A percentile compares a stretch with the other conserved stretches of the same genome.
phyloP scores from a whole-genome alignment of 768 basidiomycete genomes.

The Mycena rebaudengoi region DNA sequence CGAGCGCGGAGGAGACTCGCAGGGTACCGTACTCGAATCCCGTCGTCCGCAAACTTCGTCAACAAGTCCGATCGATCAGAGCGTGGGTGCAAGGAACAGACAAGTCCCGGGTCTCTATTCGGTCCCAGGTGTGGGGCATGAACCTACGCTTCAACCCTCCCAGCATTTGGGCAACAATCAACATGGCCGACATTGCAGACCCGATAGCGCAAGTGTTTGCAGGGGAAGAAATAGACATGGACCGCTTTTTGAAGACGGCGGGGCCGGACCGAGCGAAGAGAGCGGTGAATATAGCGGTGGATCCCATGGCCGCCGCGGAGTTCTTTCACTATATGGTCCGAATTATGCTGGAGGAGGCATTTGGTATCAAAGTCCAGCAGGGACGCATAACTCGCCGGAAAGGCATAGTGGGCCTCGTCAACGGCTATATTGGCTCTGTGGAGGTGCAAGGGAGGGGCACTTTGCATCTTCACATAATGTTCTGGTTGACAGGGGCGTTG shows the following conservation, averaged over 20 bases:
- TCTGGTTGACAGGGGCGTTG: constrained; percentile 36
- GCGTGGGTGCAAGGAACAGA: constrained; percentile 41
- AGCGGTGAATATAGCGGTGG: constrained; percentile 31
- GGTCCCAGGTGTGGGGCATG: constrained; percentile 45
- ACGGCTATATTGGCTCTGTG: constrained; percentile 36
- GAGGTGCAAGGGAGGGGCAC: constrained; percentile 40
- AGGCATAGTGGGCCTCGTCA: constrained; percentile 26
- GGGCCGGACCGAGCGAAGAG: constrained; percentile 33
- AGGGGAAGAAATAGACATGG: constrained; percentile 52
- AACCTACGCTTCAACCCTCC: constrained; percentile 39
- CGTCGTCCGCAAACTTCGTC: constrained; percentile 31
- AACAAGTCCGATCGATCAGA: constrained; percentile 33
- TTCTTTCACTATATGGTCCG: constrained; percentile 45
- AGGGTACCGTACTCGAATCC: constrained; percentile 33
- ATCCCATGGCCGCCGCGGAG: constrained; percentile 43
- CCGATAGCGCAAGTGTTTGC: constrained; percentile 54
- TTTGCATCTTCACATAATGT: constrained; percentile 37
- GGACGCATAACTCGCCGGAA: background rate
- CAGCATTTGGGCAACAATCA: constrained; percentile 52
- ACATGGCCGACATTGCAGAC: no score
- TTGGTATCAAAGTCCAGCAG: constrained; percentile 36
- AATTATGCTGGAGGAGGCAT: constrained; percentile 32
- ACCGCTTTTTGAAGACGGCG: constrained; percentile 31
- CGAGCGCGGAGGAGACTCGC: constrained; percentile 42
- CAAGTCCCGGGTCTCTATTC: constrained; percentile 32